Conservation (phyloP, 2,329 filamentous ascomycete genomes). For the Colletotrichum sp. region DNA sequence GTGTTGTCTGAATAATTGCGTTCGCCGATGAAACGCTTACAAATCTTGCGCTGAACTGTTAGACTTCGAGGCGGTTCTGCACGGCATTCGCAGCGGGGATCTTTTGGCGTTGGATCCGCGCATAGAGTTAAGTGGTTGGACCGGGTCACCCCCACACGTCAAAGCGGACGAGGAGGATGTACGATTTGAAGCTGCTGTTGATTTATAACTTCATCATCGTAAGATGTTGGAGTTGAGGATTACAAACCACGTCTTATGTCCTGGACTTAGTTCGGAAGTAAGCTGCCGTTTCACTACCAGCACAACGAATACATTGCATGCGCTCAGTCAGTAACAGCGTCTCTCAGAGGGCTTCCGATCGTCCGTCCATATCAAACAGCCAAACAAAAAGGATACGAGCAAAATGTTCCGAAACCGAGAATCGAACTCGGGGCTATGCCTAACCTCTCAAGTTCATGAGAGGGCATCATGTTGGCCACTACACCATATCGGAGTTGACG, state of each 20-base stretch:
- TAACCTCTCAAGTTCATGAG: background rate
- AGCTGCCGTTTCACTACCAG: background rate
- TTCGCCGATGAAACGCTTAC: constrained; percentile 3
- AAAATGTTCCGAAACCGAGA: background rate
- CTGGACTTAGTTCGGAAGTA: background rate
- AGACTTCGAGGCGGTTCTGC: background rate
- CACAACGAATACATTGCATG: background rate
- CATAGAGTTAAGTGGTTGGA: background rate
- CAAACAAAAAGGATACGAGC: background rate
- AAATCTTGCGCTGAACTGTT: background rate
- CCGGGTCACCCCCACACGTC: background rate
- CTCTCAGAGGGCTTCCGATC: background rate
- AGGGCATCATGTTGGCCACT: constrained; percentile 3
- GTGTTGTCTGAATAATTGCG: background rate
- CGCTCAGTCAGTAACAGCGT: background rate
- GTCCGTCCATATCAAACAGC: background rate
- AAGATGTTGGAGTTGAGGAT: background rate
- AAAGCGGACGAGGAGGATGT: background rate
- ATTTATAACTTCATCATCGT: background rate
- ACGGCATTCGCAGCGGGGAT: background rate
- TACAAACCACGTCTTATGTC: background rate
- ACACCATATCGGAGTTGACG: background rate
- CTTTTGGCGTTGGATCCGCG: background rate
- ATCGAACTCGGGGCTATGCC: constrained; percentile 5
- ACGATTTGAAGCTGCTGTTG: background rate